Evolutionary conservation across 2,329 filamentous ascomycete species (phyloP).

Genomic region (Coniochaeta sp.): DNA sequence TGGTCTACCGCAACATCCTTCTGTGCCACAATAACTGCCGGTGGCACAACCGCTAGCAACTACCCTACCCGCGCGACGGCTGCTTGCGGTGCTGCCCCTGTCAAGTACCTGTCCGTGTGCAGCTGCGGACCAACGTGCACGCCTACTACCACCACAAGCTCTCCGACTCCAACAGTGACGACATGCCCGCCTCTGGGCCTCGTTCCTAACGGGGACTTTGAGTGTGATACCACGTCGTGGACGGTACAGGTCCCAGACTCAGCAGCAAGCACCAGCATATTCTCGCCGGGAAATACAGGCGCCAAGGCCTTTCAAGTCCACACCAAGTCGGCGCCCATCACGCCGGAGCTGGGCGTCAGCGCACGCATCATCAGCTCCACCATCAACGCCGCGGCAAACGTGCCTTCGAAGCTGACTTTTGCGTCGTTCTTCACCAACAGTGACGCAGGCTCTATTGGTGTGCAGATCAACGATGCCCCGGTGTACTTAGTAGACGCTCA

Average conservation of each 20-base stretch:
- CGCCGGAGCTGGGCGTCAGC: slow-evolving; percentile 8
- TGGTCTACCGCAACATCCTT: slow-evolving; percentile 11
- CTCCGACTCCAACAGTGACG: slow-evolving; percentile 4
- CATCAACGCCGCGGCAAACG: slow-evolving; percentile 4
- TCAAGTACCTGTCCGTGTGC: slow-evolving; percentile 13
- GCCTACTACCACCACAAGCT: background rate
- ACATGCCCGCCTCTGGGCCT: background rate
- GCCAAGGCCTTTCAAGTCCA: slow-evolving; percentile 9
- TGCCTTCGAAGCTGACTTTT: slow-evolving; percentile 8
- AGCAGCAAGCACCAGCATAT: background rate
- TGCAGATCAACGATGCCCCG: slow-evolving; percentile 9
- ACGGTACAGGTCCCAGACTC: slow-evolving; percentile 9
- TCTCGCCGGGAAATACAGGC: slow-evolving; percentile 4
- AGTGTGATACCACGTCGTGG: slow-evolving; percentile 12
- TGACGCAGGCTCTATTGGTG: slow-evolving; percentile 10
- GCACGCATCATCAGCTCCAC: slow-evolving; percentile 7
- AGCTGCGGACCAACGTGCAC: slow-evolving; percentile 11
- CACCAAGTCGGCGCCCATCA: slow-evolving; percentile 4
- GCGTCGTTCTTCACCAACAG: slow-evolving; percentile 9
- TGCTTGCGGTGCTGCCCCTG: slow-evolving; percentile 10
- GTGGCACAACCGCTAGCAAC: slow-evolving; percentile 11
- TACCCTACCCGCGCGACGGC: slow-evolving; percentile 11
- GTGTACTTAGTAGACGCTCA: slow-evolving; percentile 7
- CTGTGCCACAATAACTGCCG: slow-evolving; percentile 14
- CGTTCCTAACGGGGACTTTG: slow-evolving; percentile 7